Percentiles rank a stretch among this genome's conserved stretches.
Evolutionary conservation across 108 stramenopile genomes (phyloP).

Genomic region (Nitzschia palea): DNA sequence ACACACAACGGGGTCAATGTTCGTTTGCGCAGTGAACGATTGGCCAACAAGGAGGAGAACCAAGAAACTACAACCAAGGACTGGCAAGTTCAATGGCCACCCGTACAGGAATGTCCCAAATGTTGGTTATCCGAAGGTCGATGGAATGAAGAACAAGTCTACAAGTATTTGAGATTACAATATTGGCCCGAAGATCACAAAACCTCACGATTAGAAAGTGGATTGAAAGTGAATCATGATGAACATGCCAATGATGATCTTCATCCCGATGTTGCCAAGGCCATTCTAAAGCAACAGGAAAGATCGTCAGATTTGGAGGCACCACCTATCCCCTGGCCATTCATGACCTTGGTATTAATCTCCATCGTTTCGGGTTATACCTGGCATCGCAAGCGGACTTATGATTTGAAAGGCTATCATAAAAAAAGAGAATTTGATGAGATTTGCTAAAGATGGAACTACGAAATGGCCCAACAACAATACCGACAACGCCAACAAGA

Average conservation of each 20-base stretch:
- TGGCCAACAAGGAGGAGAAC: conserved; percentile 21
- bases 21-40: conserved; percentile 29
- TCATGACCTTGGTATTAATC: not conserved
- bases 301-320: not conserved
- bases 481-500: too few relatives aligned
- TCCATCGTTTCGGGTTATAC: not conserved
- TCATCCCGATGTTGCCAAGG: conserved; percentile 10
- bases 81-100: conserved; percentile 49
- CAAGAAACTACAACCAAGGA: conserved; percentile 17
- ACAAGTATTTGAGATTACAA: conserved; percentile 17
- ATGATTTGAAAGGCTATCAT: conserved; percentile 20
- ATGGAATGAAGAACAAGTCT: conserved; percentile 44
- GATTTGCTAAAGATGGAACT: not conserved
- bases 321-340: not conserved
- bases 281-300: not conserved
- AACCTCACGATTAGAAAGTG: not conserved
- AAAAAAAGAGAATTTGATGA: conserved; percentile 22
- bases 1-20: conserved; percentile 45
- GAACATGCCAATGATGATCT: not conserved
- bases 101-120: conserved; percentile 34
- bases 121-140: conserved; percentile 50
- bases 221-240: too few relatives aligned
- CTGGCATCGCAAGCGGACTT: conserved; percentile 24
- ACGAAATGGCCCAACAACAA: too few relatives aligned
- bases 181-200: conserved; percentile 30